Percentiles rank a stretch among this genome's conserved stretches.
These are phyloP conservation scores for Auricularia cornea DNA, from an alignment of 768 basidiomycete species.

Conservation along the genomic window DNA sequence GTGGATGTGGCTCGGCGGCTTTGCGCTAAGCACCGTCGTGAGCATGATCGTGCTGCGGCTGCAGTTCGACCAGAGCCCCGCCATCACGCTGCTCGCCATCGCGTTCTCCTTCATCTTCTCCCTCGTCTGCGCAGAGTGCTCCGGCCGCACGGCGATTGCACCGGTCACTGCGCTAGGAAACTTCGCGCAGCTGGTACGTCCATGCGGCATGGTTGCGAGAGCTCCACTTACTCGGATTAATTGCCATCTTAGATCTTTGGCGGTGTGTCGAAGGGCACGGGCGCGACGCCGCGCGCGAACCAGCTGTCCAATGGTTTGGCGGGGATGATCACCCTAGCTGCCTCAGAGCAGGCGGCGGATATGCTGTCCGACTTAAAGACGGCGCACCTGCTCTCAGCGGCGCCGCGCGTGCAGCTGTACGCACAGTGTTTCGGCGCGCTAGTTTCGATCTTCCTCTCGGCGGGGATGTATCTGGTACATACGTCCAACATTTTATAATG, in stretches of 20 bases:
- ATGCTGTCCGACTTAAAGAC: constrained; percentile 41
- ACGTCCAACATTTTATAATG: too few relatives aligned
- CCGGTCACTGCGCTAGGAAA: constrained; percentile 54
- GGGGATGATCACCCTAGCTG: constrained; percentile 46
- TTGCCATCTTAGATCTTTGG: constrained; percentile 64
- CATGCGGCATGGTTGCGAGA: too few relatives aligned
- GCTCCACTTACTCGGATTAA: too few relatives aligned
- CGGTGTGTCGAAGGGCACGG: constrained; percentile 44
- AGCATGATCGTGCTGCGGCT: constrained; percentile 46
- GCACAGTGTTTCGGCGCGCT: constrained; percentile 17
- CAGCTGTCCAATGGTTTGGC: constrained; percentile 43
- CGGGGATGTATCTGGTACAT: constrained; percentile 41
- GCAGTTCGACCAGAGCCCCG: constrained; percentile 48
- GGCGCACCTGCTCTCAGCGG: constrained; percentile 16
- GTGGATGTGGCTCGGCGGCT: constrained; percentile 46
- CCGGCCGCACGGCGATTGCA: constrained; percentile 54
- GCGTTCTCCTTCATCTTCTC: constrained; percentile 57
- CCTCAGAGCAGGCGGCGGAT: constrained; percentile 50
- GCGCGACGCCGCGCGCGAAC: constrained; percentile 26
- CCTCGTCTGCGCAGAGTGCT: constrained; percentile 56
- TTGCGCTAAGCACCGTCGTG: constrained; percentile 40
- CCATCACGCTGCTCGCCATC: constrained; percentile 48
- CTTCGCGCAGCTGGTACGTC: constrained; percentile 14
- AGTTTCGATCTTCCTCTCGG: constrained; percentile 32
- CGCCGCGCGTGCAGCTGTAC: constrained; percentile 19